Evolutionary conservation across 345 rosid genomes (phyloP), one percentile per base, ranked within the genome.

Genomic region (Bretschneidera sinensis): DNA sequence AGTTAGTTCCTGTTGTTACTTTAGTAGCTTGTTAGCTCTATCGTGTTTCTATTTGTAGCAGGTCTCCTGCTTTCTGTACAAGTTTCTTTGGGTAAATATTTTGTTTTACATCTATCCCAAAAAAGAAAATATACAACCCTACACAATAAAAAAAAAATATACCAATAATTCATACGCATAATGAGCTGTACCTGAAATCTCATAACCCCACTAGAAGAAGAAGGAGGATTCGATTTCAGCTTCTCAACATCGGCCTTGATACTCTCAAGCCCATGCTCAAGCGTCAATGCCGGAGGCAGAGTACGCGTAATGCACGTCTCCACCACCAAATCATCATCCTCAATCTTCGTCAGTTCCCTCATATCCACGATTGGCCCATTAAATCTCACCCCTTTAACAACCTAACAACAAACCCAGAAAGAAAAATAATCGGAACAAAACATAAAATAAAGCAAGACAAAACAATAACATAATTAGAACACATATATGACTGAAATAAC

Each of bases 261-360:
- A 15, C 83, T 73, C 71, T 76, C 67, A 0, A 92, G 78, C 0
- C 97, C 98, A 20, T 60, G 59, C 65, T 87, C 81, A 52, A 92
- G 83, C 56, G 96, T 84, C 81, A 89, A 76, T 9, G 96, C 98
- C 25, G 94, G 94, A 54, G 91, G 81, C 71, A 89, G 74, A 47
- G 81, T 84, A 55, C 83, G 84, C 20, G 83, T 85, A 61, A 87
- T 65, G 67, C 85, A 82, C 15, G 76, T 81, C 76, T 85, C 89
- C 24, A 92, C 79, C 66, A 74, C 72, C 61, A 85, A 48, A 33
- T 76, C 83, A 47, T 70, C 72, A 35, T 85, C 87, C 65, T 74
- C 81, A 49, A 55, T 48, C 49, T 55, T 74, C 8, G 70, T 74
- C 51, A 74, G 35, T 24, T 61, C 82, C 0, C 62, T 69, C 24